Evolutionary conservation across 495 filamentous ascomycete genomes (phyloP).

Genomic region (Talaromyces proteolyticus): DNA sequence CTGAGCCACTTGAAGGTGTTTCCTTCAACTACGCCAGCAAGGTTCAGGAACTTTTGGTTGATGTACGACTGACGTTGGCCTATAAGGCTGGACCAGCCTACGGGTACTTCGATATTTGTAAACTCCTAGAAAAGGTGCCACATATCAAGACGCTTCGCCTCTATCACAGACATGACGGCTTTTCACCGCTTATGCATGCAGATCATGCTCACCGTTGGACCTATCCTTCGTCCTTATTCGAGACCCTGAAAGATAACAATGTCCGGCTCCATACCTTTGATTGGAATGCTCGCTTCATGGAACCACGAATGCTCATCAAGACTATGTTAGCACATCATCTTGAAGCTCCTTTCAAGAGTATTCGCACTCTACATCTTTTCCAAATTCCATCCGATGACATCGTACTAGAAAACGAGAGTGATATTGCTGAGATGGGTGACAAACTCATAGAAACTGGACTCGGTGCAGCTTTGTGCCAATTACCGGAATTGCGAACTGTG

Average conservation of each 20-base stretch:
- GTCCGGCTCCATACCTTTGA: slow-evolving; percentile 61
- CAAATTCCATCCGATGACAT: slow-evolving; percentile 50
- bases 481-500: slow-evolving; percentile 57
- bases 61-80: slow-evolving; percentile 43
- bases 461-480: slow-evolving; percentile 46
- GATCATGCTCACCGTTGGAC: slow-evolving; percentile 35
- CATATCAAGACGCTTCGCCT: slow-evolving; percentile 34
- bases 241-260: slow-evolving; percentile 39
- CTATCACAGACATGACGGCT: slow-evolving; percentile 33
- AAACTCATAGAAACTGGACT: slow-evolving; percentile 37
- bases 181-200: slow-evolving; percentile 21
- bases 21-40: slow-evolving; percentile 58
- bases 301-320: slow-evolving; percentile 38
- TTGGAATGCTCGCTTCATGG: slow-evolving; percentile 67
- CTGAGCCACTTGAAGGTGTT: slow-evolving; percentile 27
- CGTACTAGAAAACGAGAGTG: slow-evolving; percentile 6
- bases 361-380: slow-evolving; percentile 57
- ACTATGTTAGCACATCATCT: slow-evolving; percentile 49
- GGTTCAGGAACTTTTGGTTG: slow-evolving; percentile 61
- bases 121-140: slow-evolving; percentile 35
- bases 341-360: slow-evolving; percentile 48
- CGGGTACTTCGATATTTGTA: slow-evolving; percentile 40
- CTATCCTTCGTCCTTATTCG: slow-evolving; percentile 56
- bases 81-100: slow-evolving; percentile 36
- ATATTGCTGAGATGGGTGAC: slow-evolving; percentile 14